These are phyloP conservation scores for Omphalotus guepiniiformis DNA, from an alignment of 768 basidiomycete genomes.

Conservation along the genomic window DNA sequence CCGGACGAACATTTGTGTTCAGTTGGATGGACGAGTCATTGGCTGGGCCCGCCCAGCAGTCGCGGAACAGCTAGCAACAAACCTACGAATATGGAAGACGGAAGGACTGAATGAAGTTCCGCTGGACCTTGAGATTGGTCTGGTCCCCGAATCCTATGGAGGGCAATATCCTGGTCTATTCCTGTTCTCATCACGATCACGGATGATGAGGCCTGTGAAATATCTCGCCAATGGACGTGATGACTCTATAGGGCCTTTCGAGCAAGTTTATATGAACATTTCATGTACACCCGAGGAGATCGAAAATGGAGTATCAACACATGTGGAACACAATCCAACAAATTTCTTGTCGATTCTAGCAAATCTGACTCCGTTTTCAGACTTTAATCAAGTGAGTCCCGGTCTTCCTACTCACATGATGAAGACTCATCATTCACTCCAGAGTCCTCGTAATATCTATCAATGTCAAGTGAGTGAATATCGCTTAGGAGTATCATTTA, in stretches of 20 bases:
- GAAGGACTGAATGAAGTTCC: conserved; percentile 79
- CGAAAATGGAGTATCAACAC: conserved; percentile 69
- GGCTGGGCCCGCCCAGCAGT: conserved; percentile 84
- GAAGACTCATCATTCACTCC: conserved; percentile 18
- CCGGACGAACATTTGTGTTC: conserved; percentile 76
- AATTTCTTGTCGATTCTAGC: conserved; percentile 96
- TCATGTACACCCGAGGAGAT: conserved; percentile 89
- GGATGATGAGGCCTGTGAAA: conserved; percentile 99
- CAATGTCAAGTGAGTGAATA: conserved; percentile 70
- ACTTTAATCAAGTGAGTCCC: conserved; percentile 95
- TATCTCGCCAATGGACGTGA: conserved; percentile 80
- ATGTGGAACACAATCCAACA: conserved; percentile 92
- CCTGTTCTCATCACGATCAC: conserved; percentile 77
- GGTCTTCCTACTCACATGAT: conserved; percentile 12
- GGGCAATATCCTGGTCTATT: conserved; percentile 97
- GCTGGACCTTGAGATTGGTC: conserved; percentile 91
- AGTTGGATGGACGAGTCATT: conserved; percentile 92
- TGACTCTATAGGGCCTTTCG: conserved; percentile 93
- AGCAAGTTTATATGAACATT: conserved; percentile 99
- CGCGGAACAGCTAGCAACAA: conserved; percentile 76
- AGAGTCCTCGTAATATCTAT: conserved; percentile 90
- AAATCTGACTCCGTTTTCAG: conserved; percentile 97
- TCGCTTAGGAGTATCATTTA: neutral
- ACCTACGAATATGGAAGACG: conserved; percentile 92
- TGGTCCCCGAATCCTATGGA: conserved; percentile 82